Percentiles rank a stretch among this genome's conserved stretches.
phyloP scores from a whole-genome alignment of 495 filamentous ascomycete species.

The Annulohypoxylon nitens region DNA sequence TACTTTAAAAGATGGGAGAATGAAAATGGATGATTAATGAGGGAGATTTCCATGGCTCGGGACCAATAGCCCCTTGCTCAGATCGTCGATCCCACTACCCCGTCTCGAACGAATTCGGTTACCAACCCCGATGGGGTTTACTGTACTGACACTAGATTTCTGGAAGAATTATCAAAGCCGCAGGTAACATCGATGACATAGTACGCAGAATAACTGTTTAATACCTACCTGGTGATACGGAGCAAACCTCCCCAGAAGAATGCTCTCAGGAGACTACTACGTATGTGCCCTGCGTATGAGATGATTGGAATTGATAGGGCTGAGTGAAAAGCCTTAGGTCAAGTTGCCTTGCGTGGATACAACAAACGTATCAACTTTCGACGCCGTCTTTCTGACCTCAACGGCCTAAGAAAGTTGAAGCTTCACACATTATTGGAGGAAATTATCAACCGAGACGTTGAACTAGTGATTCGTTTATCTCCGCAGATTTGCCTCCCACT shows the following conservation, averaged over 20 bases:
- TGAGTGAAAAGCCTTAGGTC: constrained; percentile 25
- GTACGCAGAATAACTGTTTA: neutral
- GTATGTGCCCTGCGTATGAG: neutral
- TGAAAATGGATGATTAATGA: constrained; percentile 43
- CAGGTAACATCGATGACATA: constrained; percentile 36
- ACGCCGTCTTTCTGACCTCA: neutral
- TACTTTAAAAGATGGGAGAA: constrained; percentile 29
- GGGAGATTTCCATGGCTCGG: constrained; percentile 46
- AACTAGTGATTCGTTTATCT: constrained; percentile 10
- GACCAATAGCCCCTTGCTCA: constrained; percentile 46
- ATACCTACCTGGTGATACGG: neutral
- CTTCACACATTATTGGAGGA: neutral
- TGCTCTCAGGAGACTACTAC: neutral
- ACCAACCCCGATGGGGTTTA: constrained; percentile 42
- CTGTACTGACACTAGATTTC: constrained; percentile 32
- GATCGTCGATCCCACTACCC: constrained; percentile 48
- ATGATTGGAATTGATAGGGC: constrained; percentile 31
- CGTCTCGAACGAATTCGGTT: constrained; percentile 44
- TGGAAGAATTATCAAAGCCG: constrained; percentile 39
- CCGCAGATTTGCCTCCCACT: neutral
- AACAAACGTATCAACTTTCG: neutral
- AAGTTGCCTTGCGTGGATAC: neutral
- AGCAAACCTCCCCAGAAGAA: neutral
- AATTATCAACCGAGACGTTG: constrained; percentile 1
- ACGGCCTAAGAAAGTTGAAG: neutral